These are phyloP conservation scores for Lepidium sativum DNA, from an alignment of 345 rosid genomes.

Conservation along the genomic window DNA sequence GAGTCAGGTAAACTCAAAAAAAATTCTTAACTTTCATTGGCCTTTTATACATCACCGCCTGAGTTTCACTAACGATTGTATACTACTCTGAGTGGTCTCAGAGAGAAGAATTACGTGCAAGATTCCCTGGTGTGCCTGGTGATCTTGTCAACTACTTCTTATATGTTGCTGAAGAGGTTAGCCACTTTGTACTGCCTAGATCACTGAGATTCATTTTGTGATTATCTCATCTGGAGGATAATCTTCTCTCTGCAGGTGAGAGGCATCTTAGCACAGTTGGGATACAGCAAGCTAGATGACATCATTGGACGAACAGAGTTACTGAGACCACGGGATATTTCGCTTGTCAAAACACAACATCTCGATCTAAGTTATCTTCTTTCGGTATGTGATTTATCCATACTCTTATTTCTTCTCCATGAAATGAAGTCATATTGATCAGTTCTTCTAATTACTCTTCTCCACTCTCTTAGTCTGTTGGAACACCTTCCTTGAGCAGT, in stretches of 20 bases:
- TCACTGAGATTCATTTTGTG: not conserved
- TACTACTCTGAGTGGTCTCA: constrained; percentile 21
- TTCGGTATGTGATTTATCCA: constrained; percentile 34
- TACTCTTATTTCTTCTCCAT: not conserved
- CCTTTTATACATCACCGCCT: not conserved
- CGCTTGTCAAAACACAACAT: constrained; percentile 95
- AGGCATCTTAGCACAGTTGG: constrained; percentile 87
- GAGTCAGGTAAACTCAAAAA: constrained; percentile 60
- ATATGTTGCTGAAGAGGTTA: constrained; percentile 98
- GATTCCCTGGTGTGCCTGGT: constrained; percentile 99
- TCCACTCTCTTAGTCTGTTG: constrained; percentile 49
- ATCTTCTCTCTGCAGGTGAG: constrained; percentile 44
- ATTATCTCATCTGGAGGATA: not conserved
- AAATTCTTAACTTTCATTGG: not conserved
- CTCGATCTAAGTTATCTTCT: constrained; percentile 75
- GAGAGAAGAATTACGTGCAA: constrained; percentile 96
- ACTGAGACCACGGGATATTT: constrained; percentile 73
- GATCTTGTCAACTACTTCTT: constrained; percentile 93
- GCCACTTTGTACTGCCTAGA: not conserved
- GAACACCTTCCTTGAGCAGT: constrained; percentile 83
- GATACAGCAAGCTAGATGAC: constrained; percentile 84
- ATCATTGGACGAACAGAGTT: constrained; percentile 78
- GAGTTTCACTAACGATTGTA: not conserved
- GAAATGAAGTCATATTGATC: not conserved
- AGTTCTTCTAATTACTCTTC: not conserved